A percentile compares a stretch with the other conserved stretches of the same genome.
These are phyloP conservation scores for Amphibolis antarctica DNA, from an alignment of 106 monocot species.

Conservation along the genomic window DNA sequence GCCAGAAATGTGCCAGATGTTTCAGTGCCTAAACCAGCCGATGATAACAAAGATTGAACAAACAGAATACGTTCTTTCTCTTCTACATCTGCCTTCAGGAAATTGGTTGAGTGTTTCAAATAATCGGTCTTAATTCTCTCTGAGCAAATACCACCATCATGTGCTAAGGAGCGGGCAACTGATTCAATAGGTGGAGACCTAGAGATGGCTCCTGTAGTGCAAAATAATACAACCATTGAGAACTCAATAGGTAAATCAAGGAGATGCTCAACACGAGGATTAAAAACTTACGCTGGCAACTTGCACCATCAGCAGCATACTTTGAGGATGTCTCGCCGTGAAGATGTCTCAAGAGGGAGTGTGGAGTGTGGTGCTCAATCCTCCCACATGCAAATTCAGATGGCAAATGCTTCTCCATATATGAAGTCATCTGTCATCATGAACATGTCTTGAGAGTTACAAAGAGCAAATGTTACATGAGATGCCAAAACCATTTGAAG, in stretches of 20 bases:
- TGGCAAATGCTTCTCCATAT: background rate
- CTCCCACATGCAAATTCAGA: slow-evolving; percentile 13
- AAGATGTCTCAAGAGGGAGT: slow-evolving; percentile 30
- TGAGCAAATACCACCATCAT: slow-evolving; percentile 14
- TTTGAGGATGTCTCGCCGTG: slow-evolving; percentile 18
- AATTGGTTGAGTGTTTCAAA: slow-evolving; percentile 13
- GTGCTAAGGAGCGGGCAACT: slow-evolving; percentile 46
- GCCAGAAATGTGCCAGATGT: slow-evolving; percentile 18
- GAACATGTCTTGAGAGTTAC: background rate
- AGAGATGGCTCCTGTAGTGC: slow-evolving; percentile 32
- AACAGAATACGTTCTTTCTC: slow-evolving; percentile 40
- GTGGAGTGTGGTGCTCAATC: slow-evolving; percentile 35
- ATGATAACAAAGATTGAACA: slow-evolving; percentile 50
- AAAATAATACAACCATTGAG: background rate
- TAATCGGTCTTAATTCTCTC: slow-evolving; percentile 9
- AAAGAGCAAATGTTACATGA: background rate
- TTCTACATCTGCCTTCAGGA: slow-evolving; percentile 18
- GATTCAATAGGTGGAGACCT: slow-evolving; percentile 56
- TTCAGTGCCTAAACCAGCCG: slow-evolving; percentile 36
- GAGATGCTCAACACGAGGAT: background rate
- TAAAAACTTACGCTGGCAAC: slow-evolving; percentile 39
- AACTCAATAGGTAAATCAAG: background rate
- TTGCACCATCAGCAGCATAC: slow-evolving; percentile 20
- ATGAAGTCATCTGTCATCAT: background rate
- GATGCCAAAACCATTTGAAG: no score